Evolutionary conservation across 2,329 filamentous ascomycete species (phyloP), one percentile per base, ranked within the genome.

Genomic region (Hymenoscyphus occultus): DNA sequence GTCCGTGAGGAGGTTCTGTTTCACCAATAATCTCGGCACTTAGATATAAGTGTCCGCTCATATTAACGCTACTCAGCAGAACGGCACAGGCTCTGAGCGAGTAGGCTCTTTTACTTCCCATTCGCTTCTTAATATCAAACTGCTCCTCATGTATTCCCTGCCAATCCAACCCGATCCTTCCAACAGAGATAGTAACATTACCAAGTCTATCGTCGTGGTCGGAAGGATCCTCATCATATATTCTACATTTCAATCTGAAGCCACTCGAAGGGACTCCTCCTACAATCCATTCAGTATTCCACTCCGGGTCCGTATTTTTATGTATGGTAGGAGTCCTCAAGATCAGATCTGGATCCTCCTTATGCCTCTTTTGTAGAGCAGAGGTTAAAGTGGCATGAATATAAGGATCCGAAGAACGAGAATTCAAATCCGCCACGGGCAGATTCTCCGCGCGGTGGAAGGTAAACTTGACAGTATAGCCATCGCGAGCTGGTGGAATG

Each of bases 191-290:
- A 58, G 92, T 92, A 3, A 92, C 91, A 73, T 95, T 96, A 12
- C 94, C 94, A 22, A 98, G 83, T 32, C 92, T 84, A 77, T 98
- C 94, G 74, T 98, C 90, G 69, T 90, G 86, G 75, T 97, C 91
- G 1, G 89, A 86, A 40, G 88, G 87, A 77, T 98, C 94, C 76
- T 98, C 94, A 73, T 98, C 94, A 77, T 93, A 96, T 19, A 98
- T 78, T 62, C 91, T 85, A 67, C 91, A 92, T 76, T 97, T 97
- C 71, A 98, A 83, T 64, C 83, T 84, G 78, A 97, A 96, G 3
- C 93, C 93, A 0, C 84, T 86, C 0, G 88, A 81, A 0, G 94
- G 93, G 1, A 97, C 84, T 71, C 97, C 96, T 67, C 91, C 92
- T 31, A 98, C 89, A 28, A 92, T 83, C 94, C 94, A 98, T 66